These are phyloP conservation scores for Piloderma croceum DNA, from an alignment of 768 basidiomycete species.

Conservation along the genomic window DNA sequence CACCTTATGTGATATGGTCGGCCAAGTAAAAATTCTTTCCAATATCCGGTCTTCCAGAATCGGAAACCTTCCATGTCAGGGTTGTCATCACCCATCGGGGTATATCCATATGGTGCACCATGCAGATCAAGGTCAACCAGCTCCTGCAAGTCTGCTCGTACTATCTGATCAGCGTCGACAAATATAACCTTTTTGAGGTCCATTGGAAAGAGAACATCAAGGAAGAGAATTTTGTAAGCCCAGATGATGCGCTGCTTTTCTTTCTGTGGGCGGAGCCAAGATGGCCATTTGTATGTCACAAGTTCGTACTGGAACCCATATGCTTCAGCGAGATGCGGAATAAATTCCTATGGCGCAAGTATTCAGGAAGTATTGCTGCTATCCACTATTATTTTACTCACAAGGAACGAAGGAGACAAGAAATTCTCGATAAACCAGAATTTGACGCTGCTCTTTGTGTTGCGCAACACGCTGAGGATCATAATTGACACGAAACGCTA, in stretches of 20 bases:
- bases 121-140: conserved; percentile 90
- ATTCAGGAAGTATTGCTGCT: conserved; percentile 1
- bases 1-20: conserved; percentile 94
- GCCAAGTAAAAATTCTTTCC: conserved; percentile 83
- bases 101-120: conserved; percentile 92
- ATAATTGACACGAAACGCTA: conserved; percentile 97
- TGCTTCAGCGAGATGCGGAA: conserved; percentile 84
- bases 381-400: conserved; percentile 29
- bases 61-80: conserved; percentile 95
- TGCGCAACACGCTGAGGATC: conserved; percentile 92
- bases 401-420: conserved; percentile 93
- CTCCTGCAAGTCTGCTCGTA: conserved; percentile 92
- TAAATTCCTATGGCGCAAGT: conserved; percentile 64
- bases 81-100: conserved; percentile 97
- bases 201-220: conserved; percentile 98
- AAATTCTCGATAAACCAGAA: conserved; percentile 99
- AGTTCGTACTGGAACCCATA: conserved; percentile 96
- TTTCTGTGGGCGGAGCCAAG: conserved; percentile 93
- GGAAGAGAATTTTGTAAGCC: conserved; percentile 99
- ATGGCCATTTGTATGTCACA: conserved; percentile 99
- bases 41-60: conserved; percentile 98
- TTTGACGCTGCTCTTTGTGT: conserved; percentile 92
- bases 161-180: conserved; percentile 97
- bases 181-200: conserved; percentile 99
- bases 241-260: conserved; percentile 99